Base-by-base conservation (phyloP, 495 filamentous ascomycete genomes). In the Oidiodendron maius region DNA sequence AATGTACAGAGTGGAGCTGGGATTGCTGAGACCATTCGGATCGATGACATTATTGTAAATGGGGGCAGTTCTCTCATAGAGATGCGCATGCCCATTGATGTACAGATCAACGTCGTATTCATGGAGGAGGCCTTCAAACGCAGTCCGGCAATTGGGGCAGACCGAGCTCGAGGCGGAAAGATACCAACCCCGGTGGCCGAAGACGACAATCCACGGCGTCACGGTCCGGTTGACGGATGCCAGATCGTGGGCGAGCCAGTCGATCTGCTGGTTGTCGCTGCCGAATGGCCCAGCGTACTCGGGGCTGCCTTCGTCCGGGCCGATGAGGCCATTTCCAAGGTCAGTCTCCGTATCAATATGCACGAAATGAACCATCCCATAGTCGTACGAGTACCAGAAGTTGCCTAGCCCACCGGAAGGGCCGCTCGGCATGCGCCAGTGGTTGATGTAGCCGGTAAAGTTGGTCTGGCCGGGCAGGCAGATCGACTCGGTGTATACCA, bases 311-410 rank as follows among this genome's bases (percentile, higher is more conserved):
- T 61, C 46, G 18, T 59, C 59, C 1, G 59, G 46, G 26, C 68
- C 71, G 36, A 65, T 41, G 13, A 65, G 53, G 35, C 65, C 66
- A 48, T 69, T 50, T 47, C 65, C 68, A 41, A 76, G 70, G 52
- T 78, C 74, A 10, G 74, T 77, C 42, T 77, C 73, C 9, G 67
- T 75, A 56, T 77, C 62, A 51, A 77, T 67, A 62, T 68, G 64
- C 17, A 70, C 60, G 38, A 70, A 60, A 57, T 78, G 74, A 0
- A 61, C 71, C 62, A 72, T 69, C 51, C 75, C 38, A 20, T 76
- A 71, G 34, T 78, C 71, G 58, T 74, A 78, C 2, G 71, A 75
- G 57, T 78, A 78, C 75, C 75, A 78, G 63, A 78, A 77, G 64
- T 71, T 75, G 10, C 63, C 53, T 2, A 68, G 64, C 2, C 61